These are phyloP conservation scores for Exserohilum turcica DNA, from an alignment of 2,329 filamentous ascomycete genomes.

Conservation along the genomic window DNA sequence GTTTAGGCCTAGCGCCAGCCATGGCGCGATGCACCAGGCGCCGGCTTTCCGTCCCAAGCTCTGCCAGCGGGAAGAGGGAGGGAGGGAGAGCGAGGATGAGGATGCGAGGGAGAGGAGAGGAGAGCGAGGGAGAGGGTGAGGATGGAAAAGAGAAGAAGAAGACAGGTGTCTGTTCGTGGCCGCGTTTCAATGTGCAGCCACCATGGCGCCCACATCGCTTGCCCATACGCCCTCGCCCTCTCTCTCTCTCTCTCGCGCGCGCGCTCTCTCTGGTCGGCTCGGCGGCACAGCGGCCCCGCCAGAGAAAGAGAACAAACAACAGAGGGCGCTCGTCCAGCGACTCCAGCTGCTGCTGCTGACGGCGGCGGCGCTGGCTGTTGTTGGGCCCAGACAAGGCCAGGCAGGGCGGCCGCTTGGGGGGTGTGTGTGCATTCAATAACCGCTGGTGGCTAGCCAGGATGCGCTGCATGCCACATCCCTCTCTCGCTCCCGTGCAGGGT, in stretches of 20 bases:
- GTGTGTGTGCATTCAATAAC: conserved; percentile 1
- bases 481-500: conserved; percentile 16
- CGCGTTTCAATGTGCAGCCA: no score
- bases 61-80: not conserved
- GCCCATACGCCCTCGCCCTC: not conserved
- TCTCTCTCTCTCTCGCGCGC: no score
- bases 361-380: not conserved
- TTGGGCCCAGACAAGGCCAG: conserved; percentile 1
- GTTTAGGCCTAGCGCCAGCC: conserved; percentile 18
- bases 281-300: not conserved
- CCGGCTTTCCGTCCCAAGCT: conserved; percentile 22
- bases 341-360: no score
- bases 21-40: conserved; percentile 13
- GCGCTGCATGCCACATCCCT: conserved; percentile 12
- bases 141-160: no score
- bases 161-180: not conserved
- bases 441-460: conserved; percentile 13
- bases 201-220: no score
- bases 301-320: no score
- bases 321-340: no score
- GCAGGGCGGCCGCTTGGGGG: conserved; percentile 7
- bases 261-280: no score
- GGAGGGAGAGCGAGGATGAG: not conserved
- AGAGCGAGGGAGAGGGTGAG: not conserved
- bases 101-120: not conserved